These are phyloP conservation scores for Lachnellula arida DNA, from an alignment of 2,329 filamentous ascomycete genomes.

Conservation along the genomic window DNA sequence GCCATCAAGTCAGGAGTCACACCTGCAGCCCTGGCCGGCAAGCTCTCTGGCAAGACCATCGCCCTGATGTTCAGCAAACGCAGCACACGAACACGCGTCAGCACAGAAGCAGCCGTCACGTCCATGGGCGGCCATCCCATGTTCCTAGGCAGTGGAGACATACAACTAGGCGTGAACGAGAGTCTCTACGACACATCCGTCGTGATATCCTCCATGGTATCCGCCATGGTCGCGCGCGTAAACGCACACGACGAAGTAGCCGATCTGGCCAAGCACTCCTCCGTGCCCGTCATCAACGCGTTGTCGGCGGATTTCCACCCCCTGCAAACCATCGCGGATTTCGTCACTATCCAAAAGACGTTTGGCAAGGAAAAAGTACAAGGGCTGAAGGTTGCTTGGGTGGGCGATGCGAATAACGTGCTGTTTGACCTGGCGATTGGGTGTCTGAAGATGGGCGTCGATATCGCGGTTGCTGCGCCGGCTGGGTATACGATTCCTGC, in stretches of 20 bases:
- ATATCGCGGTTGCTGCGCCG: slow-evolving; percentile 84
- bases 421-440: slow-evolving; percentile 89
- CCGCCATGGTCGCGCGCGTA: slow-evolving; percentile 76
- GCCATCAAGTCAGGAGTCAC: slow-evolving; percentile 66
- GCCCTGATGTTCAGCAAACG: slow-evolving; percentile 98
- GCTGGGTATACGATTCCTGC: slow-evolving; percentile 76
- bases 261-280: slow-evolving; percentile 64
- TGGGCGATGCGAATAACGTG: slow-evolving; percentile 96
- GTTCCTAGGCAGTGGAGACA: slow-evolving; percentile 94
- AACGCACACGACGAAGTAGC: slow-evolving; percentile 72
- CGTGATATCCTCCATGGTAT: slow-evolving; percentile 92
- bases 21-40: slow-evolving; percentile 53
- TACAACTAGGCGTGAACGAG: slow-evolving; percentile 94
- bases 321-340: slow-evolving; percentile 90
- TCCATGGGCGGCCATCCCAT: slow-evolving; percentile 88
- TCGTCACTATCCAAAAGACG: slow-evolving; percentile 80
- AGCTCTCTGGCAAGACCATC: slow-evolving; percentile 72
- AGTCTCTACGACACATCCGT: slow-evolving; percentile 87
- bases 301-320: slow-evolving; percentile 91
- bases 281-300: slow-evolving; percentile 79
- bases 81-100: slow-evolving; percentile 87
- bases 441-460: slow-evolving; percentile 79
- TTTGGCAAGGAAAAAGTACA: slow-evolving; percentile 39
- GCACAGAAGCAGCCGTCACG: slow-evolving; percentile 86
- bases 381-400: slow-evolving; percentile 81